Evolutionary conservation across 1,139 yeast genomes (phyloP).

Genomic region (Pichia sp.): DNA sequence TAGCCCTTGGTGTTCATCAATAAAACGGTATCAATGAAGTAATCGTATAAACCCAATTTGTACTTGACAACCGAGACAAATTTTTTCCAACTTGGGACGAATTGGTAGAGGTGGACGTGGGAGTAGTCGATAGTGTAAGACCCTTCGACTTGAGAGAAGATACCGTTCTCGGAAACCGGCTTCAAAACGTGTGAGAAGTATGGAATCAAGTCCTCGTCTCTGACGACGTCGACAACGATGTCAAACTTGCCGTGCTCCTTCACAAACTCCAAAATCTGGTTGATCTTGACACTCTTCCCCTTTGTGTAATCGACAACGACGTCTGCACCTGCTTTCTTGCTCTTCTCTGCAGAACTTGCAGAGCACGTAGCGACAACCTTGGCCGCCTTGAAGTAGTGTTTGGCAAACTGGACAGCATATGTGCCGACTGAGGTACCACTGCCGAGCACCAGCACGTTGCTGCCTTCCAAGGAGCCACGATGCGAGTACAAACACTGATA

Average conservation of each 20-base stretch:
- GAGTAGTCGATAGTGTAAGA: conserved; percentile 28
- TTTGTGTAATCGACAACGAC: conserved; percentile 25
- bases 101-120: conserved; percentile 5
- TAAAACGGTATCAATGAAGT: conserved; percentile 17
- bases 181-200: conserved; percentile 20
- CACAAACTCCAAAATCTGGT: conserved; percentile 34
- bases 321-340: conserved; percentile 22
- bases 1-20: conserved; percentile 13
- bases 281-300: conserved; percentile 31
- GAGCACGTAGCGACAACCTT: conserved; percentile 44
- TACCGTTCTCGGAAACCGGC: conserved; percentile 28
- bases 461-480: conserved; percentile 24
- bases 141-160: conserved; percentile 35
- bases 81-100: conserved; percentile 17
- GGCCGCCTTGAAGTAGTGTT: conserved; percentile 40
- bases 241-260: conserved; percentile 40
- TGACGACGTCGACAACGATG: conserved; percentile 29
- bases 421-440: conserved; percentile 71
- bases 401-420: conserved; percentile 54
- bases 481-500: conserved; percentile 23
- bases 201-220: conserved; percentile 20
- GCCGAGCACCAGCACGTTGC: conserved; percentile 56
- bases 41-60: conserved; percentile 23
- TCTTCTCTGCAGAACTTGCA: conserved; percentile 20
- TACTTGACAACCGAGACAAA: conserved; percentile 16